Base-by-base conservation (phyloP, 306 rosid genomes). In the Sophora flavescens region DNA sequence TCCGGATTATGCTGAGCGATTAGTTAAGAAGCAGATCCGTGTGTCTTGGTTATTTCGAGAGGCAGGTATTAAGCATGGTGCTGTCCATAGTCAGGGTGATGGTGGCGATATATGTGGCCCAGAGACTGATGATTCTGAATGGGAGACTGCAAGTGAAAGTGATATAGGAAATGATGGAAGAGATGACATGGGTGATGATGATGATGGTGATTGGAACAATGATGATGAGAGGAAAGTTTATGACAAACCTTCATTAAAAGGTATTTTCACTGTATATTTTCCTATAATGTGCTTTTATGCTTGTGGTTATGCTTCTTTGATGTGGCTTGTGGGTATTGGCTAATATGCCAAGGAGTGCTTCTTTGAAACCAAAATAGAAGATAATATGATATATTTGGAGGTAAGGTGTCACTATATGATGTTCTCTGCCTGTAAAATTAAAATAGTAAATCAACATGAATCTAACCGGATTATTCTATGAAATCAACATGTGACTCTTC, bases 141-240 rank as follows among this genome's bases (percentile, higher is more conserved):
- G 99, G 99, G 99, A 96, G 87, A 96, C 99, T 0, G 99, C 99
- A 14, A 96, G 99, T 78, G 99, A 96, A 86, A 96, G 99, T 41
- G 99, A 96, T 87, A 86, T 87, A 62, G 99, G 97, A 68, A 92
- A 89, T 76, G 98, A 91, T 83, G 95, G 97, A 80, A 88, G 91
- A 78, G 91, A 89, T 72, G 89, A 83, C 52, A 93, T 92, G 89
- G 97, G 87, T 0, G 91, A 90, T 5, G 98, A 90, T 0, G 94
- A 92, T 0, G 93, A 87, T 8, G 78, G 90, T 61, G 89, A 90
- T 72, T 91, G 98, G 98, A 91, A 91, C 85, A 81, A 90, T 62
- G 92, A 89, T 4, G 93, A 84, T 10, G 93, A 82, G 75, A 81
- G 91, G 86, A 91, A 88, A 80, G 91, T 89, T 74, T 92, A 92